Evolutionary conservation across 345 rosid species (phyloP), one percentile per base, ranked within the genome.

Genomic region (Nasturtium officinale): DNA sequence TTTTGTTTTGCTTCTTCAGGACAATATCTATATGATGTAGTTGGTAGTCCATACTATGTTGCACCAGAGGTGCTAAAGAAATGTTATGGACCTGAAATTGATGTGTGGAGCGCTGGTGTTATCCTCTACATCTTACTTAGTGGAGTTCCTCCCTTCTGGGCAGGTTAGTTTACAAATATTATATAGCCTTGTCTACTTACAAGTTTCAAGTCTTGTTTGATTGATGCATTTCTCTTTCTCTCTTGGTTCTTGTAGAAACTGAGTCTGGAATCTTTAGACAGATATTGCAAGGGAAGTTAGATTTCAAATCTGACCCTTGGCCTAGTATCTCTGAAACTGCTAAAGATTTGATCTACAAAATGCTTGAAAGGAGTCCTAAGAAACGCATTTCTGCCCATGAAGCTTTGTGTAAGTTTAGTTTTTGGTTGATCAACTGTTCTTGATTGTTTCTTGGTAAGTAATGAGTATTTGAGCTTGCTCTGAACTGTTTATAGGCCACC

Each of bases 101-200:
- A 95, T 80, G 95, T 95, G 51, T 91, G 99, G 99, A 95, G 99
- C 56, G 96, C 93, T n/a, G 97, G 96, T 74, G 99, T 95, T 63
- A 95, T 95, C 75, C 96, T 91, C 29, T 95, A 95, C 87, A 95
- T 95, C 78, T 87, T 95, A 84, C 82, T 95, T 23, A 85, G 93
- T 42, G 97, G 99, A 7, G 96, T 91, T 72, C 99, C 99, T 7
- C 97, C 99, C 20, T 95, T 95, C 70, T 91, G 97, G 96, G 93
- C 98, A 60, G 99, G 99, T 91, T 62, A 11, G 60, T 62, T 6
- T 30, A 62, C 8, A n/a, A 32, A 21, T 20, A 32, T 16, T 20
- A 6, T 4, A 7, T 1, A 17, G 3, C 2, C 26, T 18, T 60
- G 16, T 47, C 21, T 53, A 3, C 30, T 40, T 67, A 5, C 40